Percentiles rank a stretch among this genome's conserved stretches.
These are phyloP conservation scores for Colletotrichum sp. DNA, from an alignment of 2,329 filamentous ascomycete species.

Conservation along the genomic window DNA sequence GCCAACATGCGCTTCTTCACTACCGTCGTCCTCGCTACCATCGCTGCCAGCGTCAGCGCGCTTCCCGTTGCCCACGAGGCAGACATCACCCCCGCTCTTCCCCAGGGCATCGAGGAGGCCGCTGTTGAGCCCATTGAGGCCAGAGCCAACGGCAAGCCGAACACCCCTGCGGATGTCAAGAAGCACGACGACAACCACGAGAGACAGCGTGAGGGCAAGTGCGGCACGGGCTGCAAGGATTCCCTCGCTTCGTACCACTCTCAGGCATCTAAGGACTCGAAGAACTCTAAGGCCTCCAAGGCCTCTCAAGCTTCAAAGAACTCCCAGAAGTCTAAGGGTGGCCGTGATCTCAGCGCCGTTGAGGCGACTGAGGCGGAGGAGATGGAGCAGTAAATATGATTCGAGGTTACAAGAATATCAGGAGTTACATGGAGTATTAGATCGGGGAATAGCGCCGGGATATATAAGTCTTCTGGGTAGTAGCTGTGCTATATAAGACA, in stretches of 20 bases:
- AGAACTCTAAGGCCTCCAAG: neutral
- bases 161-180: neutral
- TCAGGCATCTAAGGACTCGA: neutral
- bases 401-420: neutral
- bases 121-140: neutral
- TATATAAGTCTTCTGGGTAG: neutral
- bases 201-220: neutral
- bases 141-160: neutral
- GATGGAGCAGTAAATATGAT: neutral
- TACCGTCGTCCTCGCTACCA: neutral
- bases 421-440: neutral
- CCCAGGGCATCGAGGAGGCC: neutral
- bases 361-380: neutral
- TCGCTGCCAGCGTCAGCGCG: neutral
- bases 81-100: neutral
- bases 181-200: slow-evolving; percentile 1
- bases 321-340: neutral
- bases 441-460: neutral
- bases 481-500: neutral
- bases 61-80: neutral
- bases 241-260: neutral
- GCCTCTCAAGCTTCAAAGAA: neutral
- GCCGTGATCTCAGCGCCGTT: neutral
- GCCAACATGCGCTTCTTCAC: neutral
- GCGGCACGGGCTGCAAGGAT: neutral